Conservation (phyloP, 495 filamentous ascomycete genomes). For the Lasiosphaeriaceae sp. region DNA sequence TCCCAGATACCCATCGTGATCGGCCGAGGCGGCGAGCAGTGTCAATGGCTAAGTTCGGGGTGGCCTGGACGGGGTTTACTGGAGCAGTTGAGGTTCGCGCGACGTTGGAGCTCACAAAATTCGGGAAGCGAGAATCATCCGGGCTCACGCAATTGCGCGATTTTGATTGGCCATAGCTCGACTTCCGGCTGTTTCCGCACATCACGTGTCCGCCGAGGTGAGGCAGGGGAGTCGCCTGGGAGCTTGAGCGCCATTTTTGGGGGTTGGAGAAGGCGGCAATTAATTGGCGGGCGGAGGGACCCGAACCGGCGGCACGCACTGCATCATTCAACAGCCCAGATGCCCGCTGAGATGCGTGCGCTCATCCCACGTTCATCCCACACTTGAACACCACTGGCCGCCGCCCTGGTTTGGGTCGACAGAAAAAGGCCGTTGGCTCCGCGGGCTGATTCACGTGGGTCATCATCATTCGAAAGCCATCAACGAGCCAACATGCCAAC, state of each 20-base stretch:
- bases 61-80: slow-evolving; percentile 24
- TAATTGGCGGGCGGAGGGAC: neutral
- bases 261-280: too few species aligned
- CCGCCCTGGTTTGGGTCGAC: too few species aligned
- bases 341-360: too few species aligned
- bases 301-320: too few species aligned
- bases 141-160: slow-evolving; percentile 38
- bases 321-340: too few species aligned
- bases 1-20: slow-evolving; percentile 56
- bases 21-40: slow-evolving; percentile 25
- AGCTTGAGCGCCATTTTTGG: neutral
- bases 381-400: too few species aligned
- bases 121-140: slow-evolving; percentile 40
- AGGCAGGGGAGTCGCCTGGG: too few species aligned
- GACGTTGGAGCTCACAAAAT: slow-evolving; percentile 36
- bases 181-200: slow-evolving; percentile 4
- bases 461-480: too few species aligned
- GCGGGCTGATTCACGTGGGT: too few species aligned
- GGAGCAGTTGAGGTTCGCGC: slow-evolving; percentile 25
- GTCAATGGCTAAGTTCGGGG: slow-evolving; percentile 38
- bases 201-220: neutral
- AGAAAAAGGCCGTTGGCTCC: too few species aligned
- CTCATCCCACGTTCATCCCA: too few species aligned
- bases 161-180: slow-evolving; percentile 36
- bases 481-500: too few species aligned